phyloP scores from a whole-genome alignment of 2,329 filamentous ascomycete genomes.

The Colletotrichum chlorophyti region DNA sequence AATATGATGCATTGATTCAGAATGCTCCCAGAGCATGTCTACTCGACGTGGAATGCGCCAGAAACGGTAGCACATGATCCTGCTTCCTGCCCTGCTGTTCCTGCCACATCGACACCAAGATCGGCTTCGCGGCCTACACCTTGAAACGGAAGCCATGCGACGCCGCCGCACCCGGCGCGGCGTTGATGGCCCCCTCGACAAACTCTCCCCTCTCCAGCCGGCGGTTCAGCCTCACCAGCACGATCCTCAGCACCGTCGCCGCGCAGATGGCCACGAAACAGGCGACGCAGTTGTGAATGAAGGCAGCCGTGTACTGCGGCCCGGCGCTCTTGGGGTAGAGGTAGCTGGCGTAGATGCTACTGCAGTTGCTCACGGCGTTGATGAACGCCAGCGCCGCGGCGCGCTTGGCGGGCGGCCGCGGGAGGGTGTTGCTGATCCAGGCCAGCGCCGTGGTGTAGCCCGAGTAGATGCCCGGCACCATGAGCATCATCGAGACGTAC shows the following conservation, averaged over 20 bases:
- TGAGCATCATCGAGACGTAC: constrained; percentile 53
- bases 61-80: no score
- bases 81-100: no score
- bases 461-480: constrained; percentile 47
- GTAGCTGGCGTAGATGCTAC: constrained; percentile 70
- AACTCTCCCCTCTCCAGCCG: constrained; percentile 70
- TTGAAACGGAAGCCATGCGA: constrained; percentile 72
- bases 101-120: neutral
- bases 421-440: constrained; percentile 79
- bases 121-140: constrained; percentile 52
- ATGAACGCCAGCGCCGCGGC: constrained; percentile 75
- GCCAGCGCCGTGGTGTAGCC: constrained; percentile 69
- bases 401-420: constrained; percentile 77
- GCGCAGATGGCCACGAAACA: constrained; percentile 68
- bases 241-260: constrained; percentile 67
- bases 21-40: no score
- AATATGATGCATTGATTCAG: no score
- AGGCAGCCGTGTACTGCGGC: constrained; percentile 60
- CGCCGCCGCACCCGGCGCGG: constrained; percentile 60
- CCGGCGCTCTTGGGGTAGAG: constrained; percentile 64
- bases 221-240: constrained; percentile 71
- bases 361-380: constrained; percentile 63
- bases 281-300: constrained; percentile 73
- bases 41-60: no score
- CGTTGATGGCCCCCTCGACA: constrained; percentile 63